Base-by-base conservation (phyloP, 495 filamentous ascomycete species). In the Tuber microsphaerosporum region DNA sequence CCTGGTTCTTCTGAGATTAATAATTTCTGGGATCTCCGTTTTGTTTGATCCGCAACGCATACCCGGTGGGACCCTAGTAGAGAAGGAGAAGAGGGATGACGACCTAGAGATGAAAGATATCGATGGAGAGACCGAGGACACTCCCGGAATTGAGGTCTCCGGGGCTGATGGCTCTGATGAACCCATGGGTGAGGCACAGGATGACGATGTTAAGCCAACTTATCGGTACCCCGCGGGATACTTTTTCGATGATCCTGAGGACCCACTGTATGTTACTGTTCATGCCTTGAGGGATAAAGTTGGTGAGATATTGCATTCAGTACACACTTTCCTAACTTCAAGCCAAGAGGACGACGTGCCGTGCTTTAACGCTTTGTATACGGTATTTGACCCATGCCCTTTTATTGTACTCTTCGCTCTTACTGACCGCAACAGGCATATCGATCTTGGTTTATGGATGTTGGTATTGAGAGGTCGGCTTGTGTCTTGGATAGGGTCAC, bases 321-420 rank as follows among this genome's bases (percentile, higher is more conserved):
- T 94, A 2, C 95, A 99, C 82, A 84, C 87, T 12, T 98, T 97
- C 86, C 84, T 99, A 73, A 90, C 87, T 17, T 86, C 89, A 69
- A 91, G 94, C 72, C 94, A 97, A 83, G 91, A 97, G 83, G 95
- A 99, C 82, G 95, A 98, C 81, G 95, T 99, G 17, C 88, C 92
- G 2, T 97, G 93, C 84, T 99, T 98, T 84, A 96, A 92, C 45
- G 89, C 94, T 39, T 83, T 99, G 17, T 99, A 97, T 83, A 92
- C 90, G 39, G 81, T 83, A 81, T 51, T 69, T 26, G n/a, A 2
- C 70, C 48, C 45, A 17, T 37, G 39, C 34, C 20, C 14, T 46
- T 56, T 48, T 70, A 39, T 14, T 45, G 46, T n/a, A 19, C 7
- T 20, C 41, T 34, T 74, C 22, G 75, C 72, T 22, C 72, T 72